Evolutionary conservation across 2,329 filamentous ascomycete species (phyloP), one percentile per base, ranked within the genome.

Genomic region (Xylaria sp.): DNA sequence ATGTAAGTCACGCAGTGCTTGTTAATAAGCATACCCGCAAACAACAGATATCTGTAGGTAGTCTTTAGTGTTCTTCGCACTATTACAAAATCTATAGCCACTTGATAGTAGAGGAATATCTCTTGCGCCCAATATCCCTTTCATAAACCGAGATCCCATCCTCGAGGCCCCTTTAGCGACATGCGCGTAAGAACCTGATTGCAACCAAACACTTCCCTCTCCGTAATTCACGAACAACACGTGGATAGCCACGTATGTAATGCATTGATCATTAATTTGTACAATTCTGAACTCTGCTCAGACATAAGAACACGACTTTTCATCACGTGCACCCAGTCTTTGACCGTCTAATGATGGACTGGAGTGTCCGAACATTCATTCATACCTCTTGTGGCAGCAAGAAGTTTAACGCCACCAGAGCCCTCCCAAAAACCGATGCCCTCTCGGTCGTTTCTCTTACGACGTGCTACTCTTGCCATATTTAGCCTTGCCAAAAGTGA

Each of bases 401-500:
- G 58, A 7, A 34, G 18, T 39, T 54, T 50, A 63, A 58, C 46
- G 52, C 62, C 51, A 62, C 44, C 54, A 34, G 10, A 23, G 34
- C 37, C n/a, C 58, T 54, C 57, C n/a, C 37, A 32, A 50, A 66
- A 25, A 51, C 46, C 25, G n/a, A 52, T 8, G 23, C 25, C 32
- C 56, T 15, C 20, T 37, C 12, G 50, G 23, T n/a, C 51, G 4
- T 62, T 37, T 50, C 37, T 63, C 68, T 73, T 66, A 76, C 48
- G 78, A 83, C 54, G 83, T 82, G 83, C 84, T 90, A 82, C 85
- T 87, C 84, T 90, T 91, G 79, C 82, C 85, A 81, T 96, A 97
- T 79, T 89, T 90, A 73, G 92, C 87, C 89, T 98, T 98, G 82
- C 94, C 94, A 74, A 97, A 90, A 50, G 93, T 91, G 84, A 98